Base-by-base conservation (phyloP, 371 early-diverging fungal species). In the Saksenaea vasiformis region DNA sequence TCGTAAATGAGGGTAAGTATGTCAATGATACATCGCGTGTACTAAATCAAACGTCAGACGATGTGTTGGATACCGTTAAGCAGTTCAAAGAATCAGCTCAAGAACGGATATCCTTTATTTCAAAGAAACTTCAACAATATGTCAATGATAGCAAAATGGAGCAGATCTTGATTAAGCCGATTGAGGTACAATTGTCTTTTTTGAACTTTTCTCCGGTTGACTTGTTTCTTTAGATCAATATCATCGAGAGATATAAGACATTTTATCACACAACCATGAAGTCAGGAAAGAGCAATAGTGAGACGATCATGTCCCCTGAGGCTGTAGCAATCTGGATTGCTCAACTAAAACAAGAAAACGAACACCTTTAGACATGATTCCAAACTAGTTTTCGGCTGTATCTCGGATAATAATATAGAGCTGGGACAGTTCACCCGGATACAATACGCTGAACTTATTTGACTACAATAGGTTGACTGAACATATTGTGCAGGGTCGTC, bases 61-160 rank as follows among this genome's bases (percentile, higher is more conserved):
- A 60, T 22, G 10, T 58, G 13, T 47, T 39, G 56, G 61, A 66
- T 2, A 47, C 66, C 19, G 51, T 56, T 13, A 55, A 82, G 19
- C 70, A 70, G 5, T 91, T 92, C 63, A 83, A 80, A 65, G 85
- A 88, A 38, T 66, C 85, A 3, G 69, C 84, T 9, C 66, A 78
- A 17, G 81, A 81, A 36, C 62, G 85, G 56, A 74, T 93, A 41
- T 80, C 69, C 10, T 79, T 77, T 60, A 79, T 88, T 4, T 79
- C 83, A 15, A 61, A 58, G 34, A 88, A 87, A 60, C 72, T 93
- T 67, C 77, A 85, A 24, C 85, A 86, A 62, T 92, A 92, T 73
- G 65, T 93, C 37, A 88, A 89, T 34, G 93, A 93, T 71, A 66
- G 73, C 38, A 88, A 87, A 67, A 92, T 93, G 54, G 91, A 92